phyloP scores from a whole-genome alignment of 139 green algal genomes.

The Picocystis salinarum region DNA sequence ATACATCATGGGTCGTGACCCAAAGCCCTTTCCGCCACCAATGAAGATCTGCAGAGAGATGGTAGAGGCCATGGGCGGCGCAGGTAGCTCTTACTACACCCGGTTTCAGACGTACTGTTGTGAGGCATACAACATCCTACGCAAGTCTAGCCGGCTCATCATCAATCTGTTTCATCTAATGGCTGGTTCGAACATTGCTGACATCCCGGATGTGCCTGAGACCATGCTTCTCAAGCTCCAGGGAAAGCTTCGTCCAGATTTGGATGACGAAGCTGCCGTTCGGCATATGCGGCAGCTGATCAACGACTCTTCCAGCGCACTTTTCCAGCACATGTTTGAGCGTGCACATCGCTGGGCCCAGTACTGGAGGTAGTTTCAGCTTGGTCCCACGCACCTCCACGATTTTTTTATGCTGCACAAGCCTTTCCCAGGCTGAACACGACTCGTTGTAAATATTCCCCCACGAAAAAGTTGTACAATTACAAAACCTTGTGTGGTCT shows the following conservation, averaged over 20 bases:
- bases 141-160: slow-evolving; percentile 78
- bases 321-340: slow-evolving; percentile 85
- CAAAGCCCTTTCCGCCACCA: slow-evolving; percentile 86
- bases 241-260: slow-evolving; percentile 80
- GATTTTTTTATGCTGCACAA: too few species aligned
- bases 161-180: slow-evolving; percentile 90
- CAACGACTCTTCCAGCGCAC: slow-evolving; percentile 53
- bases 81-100: slow-evolving; percentile 45
- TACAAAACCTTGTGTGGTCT: too few species aligned
- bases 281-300: slow-evolving; percentile 79
- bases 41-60: slow-evolving; percentile 81
- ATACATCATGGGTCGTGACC: slow-evolving; percentile 87
- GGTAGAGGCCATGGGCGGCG: slow-evolving; percentile 85
- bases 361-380: slow-evolving; percentile 74
- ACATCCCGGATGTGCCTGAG: slow-evolving; percentile 43
- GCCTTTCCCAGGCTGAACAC: too few species aligned
- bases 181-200: slow-evolving; percentile 63
- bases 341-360: slow-evolving; percentile 75
- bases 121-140: slow-evolving; percentile 97
- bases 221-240: slow-evolving; percentile 83
- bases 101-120: slow-evolving; percentile 52
- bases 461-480: too few species aligned
- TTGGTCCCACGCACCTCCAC: too few species aligned
- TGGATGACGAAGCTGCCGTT: slow-evolving; percentile 70
- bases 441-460: too few species aligned